Conservation (phyloP, 441 rosid species). For the Croton setiger region DNA sequence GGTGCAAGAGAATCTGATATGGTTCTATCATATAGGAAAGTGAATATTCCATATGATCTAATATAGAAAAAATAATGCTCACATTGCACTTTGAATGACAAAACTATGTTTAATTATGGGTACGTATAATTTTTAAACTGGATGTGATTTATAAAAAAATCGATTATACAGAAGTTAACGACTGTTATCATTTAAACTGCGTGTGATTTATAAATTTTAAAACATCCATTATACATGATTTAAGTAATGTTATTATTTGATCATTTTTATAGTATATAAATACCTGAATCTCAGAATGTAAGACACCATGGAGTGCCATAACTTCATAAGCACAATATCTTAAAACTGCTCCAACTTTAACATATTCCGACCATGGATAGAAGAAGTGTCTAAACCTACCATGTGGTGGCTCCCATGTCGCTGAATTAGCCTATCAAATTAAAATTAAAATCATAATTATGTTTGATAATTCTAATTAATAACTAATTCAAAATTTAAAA, state of each 20-base stretch:
- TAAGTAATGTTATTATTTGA: no score
- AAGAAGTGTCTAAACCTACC: conserved; percentile 56
- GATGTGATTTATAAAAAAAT: no score
- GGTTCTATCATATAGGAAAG: not conserved
- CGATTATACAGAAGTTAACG: no score
- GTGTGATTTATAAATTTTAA: no score
- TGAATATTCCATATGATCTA: not conserved
- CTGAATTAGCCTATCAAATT: conserved; percentile 44
- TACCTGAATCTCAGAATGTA: conserved; percentile 50
- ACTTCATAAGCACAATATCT: conserved; percentile 63
- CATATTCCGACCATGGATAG: conserved; percentile 70
- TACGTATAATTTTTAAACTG: no score
- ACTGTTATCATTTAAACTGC: no score
- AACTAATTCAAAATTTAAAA: no score
- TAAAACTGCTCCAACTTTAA: conserved; percentile 58
- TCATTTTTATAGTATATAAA: no score
- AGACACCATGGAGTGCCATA: conserved; percentile 72
- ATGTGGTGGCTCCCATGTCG: conserved; percentile 73
- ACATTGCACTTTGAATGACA: not conserved
- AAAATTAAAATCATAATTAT: conserved; percentile 5
- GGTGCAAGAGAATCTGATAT: not conserved
- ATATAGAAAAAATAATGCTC: not conserved
- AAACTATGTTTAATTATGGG: no score
- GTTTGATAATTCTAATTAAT: not conserved
- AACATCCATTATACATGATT: no score